phyloP scores from a whole-genome alignment of 495 filamentous ascomycete species.

The Tuber melanosporum region DNA sequence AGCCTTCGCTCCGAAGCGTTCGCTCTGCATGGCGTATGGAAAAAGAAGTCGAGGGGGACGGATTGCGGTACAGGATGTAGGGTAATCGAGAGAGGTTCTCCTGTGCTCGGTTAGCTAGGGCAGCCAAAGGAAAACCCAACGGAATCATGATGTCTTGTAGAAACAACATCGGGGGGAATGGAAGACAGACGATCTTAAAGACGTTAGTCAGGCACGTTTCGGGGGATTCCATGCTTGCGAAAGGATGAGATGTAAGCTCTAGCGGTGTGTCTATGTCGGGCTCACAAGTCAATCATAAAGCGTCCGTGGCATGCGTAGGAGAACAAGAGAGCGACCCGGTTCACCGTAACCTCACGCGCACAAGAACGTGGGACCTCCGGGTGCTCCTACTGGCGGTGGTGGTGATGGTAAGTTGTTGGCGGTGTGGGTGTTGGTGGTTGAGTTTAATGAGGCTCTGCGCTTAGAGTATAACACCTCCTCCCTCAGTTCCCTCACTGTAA shows the following conservation, averaged over 20 bases:
- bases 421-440: background rate
- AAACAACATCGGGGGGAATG: background rate
- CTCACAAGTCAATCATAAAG: background rate
- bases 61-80: constrained; percentile 29
- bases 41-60: background rate
- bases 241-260: constrained; percentile 2
- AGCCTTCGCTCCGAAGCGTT: constrained; percentile 29
- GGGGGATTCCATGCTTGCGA: constrained; percentile 38
- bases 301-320: background rate
- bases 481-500: background rate
- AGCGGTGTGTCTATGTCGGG: background rate
- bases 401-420: constrained; percentile 1
- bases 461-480: background rate
- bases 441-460: constrained; percentile 1
- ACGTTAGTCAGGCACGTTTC: constrained; percentile 41
- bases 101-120: constrained; percentile 18
- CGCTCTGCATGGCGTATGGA: constrained; percentile 34
- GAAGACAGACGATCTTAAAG: constrained; percentile 39
- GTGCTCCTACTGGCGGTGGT: constrained; percentile 3
- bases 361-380: constrained; percentile 4
- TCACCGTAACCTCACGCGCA: constrained; percentile 4
- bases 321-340: background rate
- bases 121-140: background rate
- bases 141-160: background rate
- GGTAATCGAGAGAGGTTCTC: constrained; percentile 36